Conservation (phyloP, 495 filamentous ascomycete species). For the Penicillium argentinense region DNA sequence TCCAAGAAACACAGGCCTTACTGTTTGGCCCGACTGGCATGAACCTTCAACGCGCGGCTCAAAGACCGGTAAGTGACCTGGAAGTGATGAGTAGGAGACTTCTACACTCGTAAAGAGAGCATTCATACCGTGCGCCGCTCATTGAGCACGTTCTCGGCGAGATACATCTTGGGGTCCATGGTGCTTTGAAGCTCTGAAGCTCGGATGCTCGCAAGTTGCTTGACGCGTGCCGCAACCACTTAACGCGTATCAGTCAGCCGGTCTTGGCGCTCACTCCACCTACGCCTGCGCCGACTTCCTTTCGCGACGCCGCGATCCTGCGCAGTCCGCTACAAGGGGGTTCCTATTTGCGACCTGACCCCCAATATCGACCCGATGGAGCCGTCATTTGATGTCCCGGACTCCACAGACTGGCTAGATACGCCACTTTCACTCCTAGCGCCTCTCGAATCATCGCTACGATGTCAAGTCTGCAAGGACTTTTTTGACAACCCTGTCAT, state of each 20-base stretch:
- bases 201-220: conserved; percentile 12
- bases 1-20: conserved; percentile 27
- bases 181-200: conserved; percentile 8
- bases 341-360: too few species aligned
- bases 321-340: too few species aligned
- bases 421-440: conserved; percentile 72
- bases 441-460: conserved; percentile 78
- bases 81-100: conserved; percentile 3
- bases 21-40: conserved; percentile 84
- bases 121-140: conserved; percentile 67
- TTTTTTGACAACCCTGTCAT: conserved; percentile 92
- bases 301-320: conserved; percentile 4
- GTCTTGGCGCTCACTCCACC: conserved; percentile 40
- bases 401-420: conserved; percentile 91
- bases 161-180: conserved; percentile 63
- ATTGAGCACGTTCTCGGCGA: conserved; percentile 73
- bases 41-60: conserved; percentile 74
- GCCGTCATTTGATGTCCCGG: conserved; percentile 62
- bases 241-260: conserved; percentile 53
- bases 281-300: too few species aligned
- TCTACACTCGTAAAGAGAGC: too few species aligned
- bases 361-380: conserved; percentile 33
- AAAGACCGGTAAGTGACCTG: conserved; percentile 85
- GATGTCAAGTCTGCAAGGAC: conserved; percentile 97
- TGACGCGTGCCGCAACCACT: conserved; percentile 47